phyloP scores from a whole-genome alignment of 495 filamentous ascomycete species.

The Neurospora discreta region DNA sequence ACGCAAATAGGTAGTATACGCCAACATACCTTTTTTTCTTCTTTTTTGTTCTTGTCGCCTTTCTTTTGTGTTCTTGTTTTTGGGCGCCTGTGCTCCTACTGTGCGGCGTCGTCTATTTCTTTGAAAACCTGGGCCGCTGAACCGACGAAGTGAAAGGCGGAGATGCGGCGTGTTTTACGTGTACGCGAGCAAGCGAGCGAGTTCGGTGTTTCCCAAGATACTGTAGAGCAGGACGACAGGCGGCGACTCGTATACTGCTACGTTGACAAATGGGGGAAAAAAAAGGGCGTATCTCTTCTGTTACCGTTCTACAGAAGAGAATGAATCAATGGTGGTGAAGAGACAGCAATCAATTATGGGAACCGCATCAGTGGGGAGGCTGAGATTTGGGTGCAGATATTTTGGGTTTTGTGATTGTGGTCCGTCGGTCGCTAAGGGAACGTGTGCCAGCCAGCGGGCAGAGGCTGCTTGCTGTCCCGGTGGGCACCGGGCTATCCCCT shows the following conservation, averaged over 20 bases:
- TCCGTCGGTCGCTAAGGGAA: background rate
- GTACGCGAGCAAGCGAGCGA: background rate
- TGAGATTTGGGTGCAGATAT: background rate
- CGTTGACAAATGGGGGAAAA: background rate
- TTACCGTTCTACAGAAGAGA: background rate
- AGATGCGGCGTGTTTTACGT: background rate
- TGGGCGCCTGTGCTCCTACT: background rate
- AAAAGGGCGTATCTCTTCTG: background rate
- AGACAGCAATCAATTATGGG: background rate
- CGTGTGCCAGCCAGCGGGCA: background rate
- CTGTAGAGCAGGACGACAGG: background rate
- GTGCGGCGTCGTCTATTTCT: background rate
- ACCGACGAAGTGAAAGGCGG: background rate
- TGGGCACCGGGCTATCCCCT: background rate
- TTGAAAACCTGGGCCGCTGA: background rate
- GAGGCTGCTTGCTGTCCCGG: background rate
- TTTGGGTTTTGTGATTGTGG: background rate
- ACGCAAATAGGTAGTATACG: background rate
- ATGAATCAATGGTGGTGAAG: background rate
- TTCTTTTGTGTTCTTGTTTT: background rate
- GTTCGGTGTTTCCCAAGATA: background rate
- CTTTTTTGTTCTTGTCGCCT: background rate
- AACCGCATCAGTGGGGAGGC: background rate
- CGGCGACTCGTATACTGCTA: background rate
- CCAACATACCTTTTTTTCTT: background rate